These are phyloP conservation scores for Lentinula edodes DNA, from an alignment of 768 basidiomycete genomes.

Conservation along the genomic window DNA sequence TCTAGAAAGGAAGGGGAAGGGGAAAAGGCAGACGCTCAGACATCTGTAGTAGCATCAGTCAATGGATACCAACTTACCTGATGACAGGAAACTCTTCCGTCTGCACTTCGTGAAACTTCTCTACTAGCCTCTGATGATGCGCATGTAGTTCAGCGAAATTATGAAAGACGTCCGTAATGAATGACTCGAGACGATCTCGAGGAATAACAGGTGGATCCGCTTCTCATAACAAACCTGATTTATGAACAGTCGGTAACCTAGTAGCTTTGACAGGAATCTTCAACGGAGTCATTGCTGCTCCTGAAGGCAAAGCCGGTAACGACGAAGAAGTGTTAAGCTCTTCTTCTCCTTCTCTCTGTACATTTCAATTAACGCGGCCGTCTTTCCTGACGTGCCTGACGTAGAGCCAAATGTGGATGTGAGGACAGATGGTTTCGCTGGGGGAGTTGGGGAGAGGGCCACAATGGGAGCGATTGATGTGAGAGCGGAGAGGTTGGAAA, in stretches of 20 bases:
- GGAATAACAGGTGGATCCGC: slow-evolving; percentile 77
- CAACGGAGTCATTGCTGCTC: slow-evolving; percentile 10
- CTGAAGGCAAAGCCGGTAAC: slow-evolving; percentile 19
- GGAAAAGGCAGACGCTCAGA: background rate
- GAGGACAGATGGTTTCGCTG: background rate
- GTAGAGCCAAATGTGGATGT: slow-evolving; percentile 9
- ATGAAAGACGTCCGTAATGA: slow-evolving; percentile 86
- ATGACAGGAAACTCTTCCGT: slow-evolving; percentile 82
- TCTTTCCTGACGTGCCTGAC: slow-evolving; percentile 47
- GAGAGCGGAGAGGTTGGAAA: too few species aligned
- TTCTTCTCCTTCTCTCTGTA: slow-evolving; percentile 69
- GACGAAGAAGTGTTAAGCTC: slow-evolving; percentile 16
- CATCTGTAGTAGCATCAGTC: too few species aligned
- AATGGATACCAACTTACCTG: slow-evolving; percentile 27
- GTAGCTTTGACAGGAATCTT: slow-evolving; percentile 12
- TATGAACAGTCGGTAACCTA: slow-evolving; percentile 8
- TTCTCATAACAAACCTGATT: slow-evolving; percentile 29
- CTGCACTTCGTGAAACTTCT: slow-evolving; percentile 81
- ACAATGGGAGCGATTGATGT: background rate
- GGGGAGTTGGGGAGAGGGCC: background rate
- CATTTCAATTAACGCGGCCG: slow-evolving; percentile 80
- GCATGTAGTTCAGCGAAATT: slow-evolving; percentile 74
- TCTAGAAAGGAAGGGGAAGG: background rate
- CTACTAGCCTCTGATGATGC: slow-evolving; percentile 72
- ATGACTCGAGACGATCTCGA: slow-evolving; percentile 61